phyloP scores from a whole-genome alignment of 805 yeast species.

The Millerozyma miso region DNA sequence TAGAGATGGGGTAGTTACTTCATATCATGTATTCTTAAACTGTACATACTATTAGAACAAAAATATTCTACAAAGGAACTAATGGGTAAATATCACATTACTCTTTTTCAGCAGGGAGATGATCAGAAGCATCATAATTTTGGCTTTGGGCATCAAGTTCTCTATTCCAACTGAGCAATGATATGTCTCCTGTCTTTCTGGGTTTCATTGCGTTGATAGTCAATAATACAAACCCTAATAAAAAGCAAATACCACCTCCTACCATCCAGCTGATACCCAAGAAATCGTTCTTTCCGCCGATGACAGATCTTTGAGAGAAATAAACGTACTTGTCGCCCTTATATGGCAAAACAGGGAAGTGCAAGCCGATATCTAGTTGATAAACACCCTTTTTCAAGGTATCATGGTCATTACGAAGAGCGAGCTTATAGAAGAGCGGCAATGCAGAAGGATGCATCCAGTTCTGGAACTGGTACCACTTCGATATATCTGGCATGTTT shows the following conservation, averaged over 20 bases:
- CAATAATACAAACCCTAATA: constrained; percentile 50
- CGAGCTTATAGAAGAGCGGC: constrained; percentile 44
- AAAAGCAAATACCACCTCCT: constrained; percentile 66
- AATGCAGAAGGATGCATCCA: constrained; percentile 45
- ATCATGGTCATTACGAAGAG: constrained; percentile 58
- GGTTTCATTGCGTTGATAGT: constrained; percentile 58
- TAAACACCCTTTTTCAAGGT: constrained; percentile 55
- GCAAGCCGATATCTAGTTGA: constrained; percentile 62
- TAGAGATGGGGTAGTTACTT: too few species aligned
- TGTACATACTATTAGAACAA: not conserved
- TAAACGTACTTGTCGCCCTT: constrained; percentile 66
- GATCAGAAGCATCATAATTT: constrained; percentile 2
- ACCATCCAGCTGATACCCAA: constrained; percentile 72
- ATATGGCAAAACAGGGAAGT: constrained; percentile 72
- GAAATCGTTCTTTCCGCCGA: constrained; percentile 74
- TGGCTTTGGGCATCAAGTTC: constrained; percentile 23
- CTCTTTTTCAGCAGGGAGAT: not conserved
- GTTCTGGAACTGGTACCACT: constrained; percentile 68
- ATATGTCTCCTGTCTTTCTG: constrained; percentile 68
- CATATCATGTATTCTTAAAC: not conserved
- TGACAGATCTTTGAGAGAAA: constrained; percentile 63
- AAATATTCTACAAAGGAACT: not conserved
- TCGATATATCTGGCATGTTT: constrained; percentile 70
- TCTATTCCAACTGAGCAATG: constrained; percentile 69
- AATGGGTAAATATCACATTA: not conserved